Base-by-base conservation (phyloP, 371 early-diverging fungal genomes). In the Umbelopsis sp. region DNA sequence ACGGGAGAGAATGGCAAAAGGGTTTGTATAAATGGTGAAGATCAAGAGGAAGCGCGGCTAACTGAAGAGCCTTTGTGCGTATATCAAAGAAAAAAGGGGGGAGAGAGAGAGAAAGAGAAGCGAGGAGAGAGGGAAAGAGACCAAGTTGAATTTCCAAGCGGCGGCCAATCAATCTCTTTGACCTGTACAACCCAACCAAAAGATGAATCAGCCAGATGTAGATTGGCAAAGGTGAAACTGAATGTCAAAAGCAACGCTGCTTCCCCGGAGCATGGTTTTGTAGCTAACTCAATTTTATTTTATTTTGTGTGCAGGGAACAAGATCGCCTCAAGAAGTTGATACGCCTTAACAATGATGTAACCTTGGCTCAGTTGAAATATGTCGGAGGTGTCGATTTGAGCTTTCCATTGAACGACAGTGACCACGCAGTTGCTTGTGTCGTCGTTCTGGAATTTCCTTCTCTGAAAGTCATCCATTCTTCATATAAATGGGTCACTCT, bases 341-440 rank as follows among this genome's bases (percentile, higher is more conserved):
- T 57, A n/a, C 18, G 18, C 10, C 37, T 57, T 3, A 57, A 35
- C 57, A 57, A 57, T 35, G 35, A 35, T 35, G 12, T 35, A 18
- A 29, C 22, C 35, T 35, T 57, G 6, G 57, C 25, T 57, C 35
- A 57, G 29, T 79, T 96, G 37, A 45, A 74, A 6, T 86, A 86
- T 53, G 77, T 96, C 62, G 95, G 87, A 18, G 96, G 96, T 20
- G 91, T 95, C 6, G 96, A 96, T 69, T 78, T 96, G 29, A 93
- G 93, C 69, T 96, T 94, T 74, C 86, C 86, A 37, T 80, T 82
- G 44, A 77, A 85, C 50, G 82, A 86, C 68, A 68, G 78, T 29
- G 84, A 86, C 57, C 80, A 83, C 57, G 96, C 95, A 0, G 81
- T 94, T 7, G 95, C 92, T 0, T 89, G 92, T 66, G 74, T 96